Conservation (phyloP, 2,329 filamentous ascomycete species). For the Shiraia sp. region DNA sequence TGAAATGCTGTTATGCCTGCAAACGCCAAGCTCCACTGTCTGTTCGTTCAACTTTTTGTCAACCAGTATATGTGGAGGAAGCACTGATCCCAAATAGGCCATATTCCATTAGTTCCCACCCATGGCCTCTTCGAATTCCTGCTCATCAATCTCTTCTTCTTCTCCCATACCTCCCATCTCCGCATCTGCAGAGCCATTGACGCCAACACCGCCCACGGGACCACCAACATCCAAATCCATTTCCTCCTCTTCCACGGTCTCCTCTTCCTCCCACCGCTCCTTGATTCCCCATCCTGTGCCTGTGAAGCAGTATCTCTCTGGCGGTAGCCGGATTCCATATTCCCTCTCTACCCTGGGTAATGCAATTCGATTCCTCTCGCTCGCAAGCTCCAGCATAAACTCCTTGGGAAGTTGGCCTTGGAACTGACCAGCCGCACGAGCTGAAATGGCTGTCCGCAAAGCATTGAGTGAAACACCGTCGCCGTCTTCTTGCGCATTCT, state of each 20-base stretch:
- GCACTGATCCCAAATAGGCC: not conserved
- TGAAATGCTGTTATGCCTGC: too few relatives aligned
- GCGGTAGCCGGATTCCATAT: constrained; percentile 63
- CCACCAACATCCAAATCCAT: constrained; percentile 11
- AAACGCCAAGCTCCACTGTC: too few relatives aligned
- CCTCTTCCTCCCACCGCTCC: constrained; percentile 68
- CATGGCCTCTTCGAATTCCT: constrained; percentile 51
- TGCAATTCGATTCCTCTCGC: constrained; percentile 51
- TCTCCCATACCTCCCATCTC: constrained; percentile 35
- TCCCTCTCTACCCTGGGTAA: constrained; percentile 54
- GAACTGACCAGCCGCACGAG: constrained; percentile 71
- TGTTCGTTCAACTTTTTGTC: too few relatives aligned
- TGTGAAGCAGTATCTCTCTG: constrained; percentile 59
- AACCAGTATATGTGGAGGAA: too few relatives aligned
- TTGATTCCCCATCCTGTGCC: constrained; percentile 39
- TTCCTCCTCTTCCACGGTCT: constrained; percentile 68
- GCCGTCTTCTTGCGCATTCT: constrained; percentile 41
- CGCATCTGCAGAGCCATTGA: constrained; percentile 41
- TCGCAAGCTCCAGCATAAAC: constrained; percentile 72
- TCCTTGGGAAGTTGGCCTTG: constrained; percentile 67
- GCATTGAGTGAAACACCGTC: constrained; percentile 65
- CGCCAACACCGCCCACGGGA: constrained; percentile 47
- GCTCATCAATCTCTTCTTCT: constrained; percentile 47
- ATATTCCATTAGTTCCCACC: constrained; percentile 13
- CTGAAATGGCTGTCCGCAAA: constrained; percentile 72